phyloP scores from a whole-genome alignment of 495 filamentous ascomycete genomes.

The Penicillium pancosmium region DNA sequence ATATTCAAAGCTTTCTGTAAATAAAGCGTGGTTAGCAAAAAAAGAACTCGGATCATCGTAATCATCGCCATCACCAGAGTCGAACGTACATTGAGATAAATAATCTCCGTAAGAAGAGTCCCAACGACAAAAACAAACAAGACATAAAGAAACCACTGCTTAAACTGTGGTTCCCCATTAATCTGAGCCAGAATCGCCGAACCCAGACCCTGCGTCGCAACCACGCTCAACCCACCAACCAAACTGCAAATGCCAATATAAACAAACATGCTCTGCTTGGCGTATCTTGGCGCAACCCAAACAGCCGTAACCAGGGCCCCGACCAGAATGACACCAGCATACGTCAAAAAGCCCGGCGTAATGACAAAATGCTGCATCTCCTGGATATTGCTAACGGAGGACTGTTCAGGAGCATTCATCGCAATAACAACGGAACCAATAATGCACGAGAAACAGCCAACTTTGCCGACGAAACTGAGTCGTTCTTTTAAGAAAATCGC shows the following conservation, averaged over 20 bases:
- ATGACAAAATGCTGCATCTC: constrained; percentile 91
- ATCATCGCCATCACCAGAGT: background rate
- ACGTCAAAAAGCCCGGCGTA: constrained; percentile 81
- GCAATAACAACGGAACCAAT: constrained; percentile 91
- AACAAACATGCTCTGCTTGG: constrained; percentile 96
- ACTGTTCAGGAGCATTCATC: constrained; percentile 86
- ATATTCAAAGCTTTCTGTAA: constrained; percentile 95
- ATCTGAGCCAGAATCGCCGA: constrained; percentile 89
- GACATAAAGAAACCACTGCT: constrained; percentile 96
- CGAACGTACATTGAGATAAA: constrained; percentile 85
- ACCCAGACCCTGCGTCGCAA: constrained; percentile 91
- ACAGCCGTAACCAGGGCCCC: constrained; percentile 71
- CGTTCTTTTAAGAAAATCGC: constrained; percentile 97
- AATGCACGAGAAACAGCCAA: constrained; percentile 94
- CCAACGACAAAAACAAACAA: constrained; percentile 86
- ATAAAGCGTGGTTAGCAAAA: background rate
- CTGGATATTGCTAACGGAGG: constrained; percentile 85
- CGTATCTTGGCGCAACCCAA: constrained; percentile 87
- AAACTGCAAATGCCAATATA: constrained; percentile 95
- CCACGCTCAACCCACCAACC: constrained; percentile 92
- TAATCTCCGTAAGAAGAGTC: constrained; percentile 89
- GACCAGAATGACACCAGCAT: constrained; percentile 81
- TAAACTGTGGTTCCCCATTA: constrained; percentile 81
- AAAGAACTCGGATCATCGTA: background rate
- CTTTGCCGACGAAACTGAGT: constrained; percentile 92